A percentile compares a stretch with the other conserved stretches of the same genome.
Evolutionary conservation across 78 protist genomes (phyloP).

Genomic region (Bodo saltans): DNA sequence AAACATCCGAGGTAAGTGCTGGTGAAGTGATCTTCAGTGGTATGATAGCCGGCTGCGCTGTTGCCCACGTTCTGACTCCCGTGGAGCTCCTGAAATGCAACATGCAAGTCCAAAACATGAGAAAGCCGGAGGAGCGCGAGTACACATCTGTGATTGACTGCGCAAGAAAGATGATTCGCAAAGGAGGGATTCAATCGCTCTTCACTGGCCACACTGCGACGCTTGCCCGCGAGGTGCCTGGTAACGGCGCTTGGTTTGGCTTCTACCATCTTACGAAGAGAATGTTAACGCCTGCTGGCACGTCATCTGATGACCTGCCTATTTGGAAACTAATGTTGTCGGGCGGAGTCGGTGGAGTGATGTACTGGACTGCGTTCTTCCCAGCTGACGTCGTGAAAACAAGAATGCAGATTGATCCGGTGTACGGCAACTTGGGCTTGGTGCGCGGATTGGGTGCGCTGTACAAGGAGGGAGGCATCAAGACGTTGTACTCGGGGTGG

Average conservation of each 20-base stretch:
- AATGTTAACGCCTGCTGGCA: not conserved
- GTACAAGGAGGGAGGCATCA: not conserved
- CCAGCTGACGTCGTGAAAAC: slow-evolving; percentile 34
- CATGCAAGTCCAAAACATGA: slow-evolving; percentile 12
- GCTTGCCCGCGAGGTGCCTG: slow-evolving; percentile 25
- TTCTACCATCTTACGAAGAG: not conserved
- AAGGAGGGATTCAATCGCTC: not conserved
- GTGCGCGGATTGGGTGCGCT: not conserved
- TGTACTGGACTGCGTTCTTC: slow-evolving; percentile 31
- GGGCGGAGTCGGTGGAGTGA: slow-evolving; percentile 28
- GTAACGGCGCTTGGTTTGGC: slow-evolving; percentile 34
- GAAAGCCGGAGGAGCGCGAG: not conserved
- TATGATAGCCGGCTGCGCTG: not conserved
- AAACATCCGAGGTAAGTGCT: not conserved
- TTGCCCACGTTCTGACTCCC: slow-evolving; percentile 13
- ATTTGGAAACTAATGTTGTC: not conserved
- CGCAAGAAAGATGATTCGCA: not conserved
- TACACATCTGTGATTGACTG: not conserved
- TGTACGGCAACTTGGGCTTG: not conserved
- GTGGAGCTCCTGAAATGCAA: slow-evolving; percentile 22
- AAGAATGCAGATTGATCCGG: slow-evolving; percentile 3
- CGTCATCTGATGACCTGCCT: not conserved
- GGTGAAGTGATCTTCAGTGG: not conserved
- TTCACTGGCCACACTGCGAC: slow-evolving; percentile 17
- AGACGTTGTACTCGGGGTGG: slow-evolving; percentile 12